Evolutionary conservation across 2,329 filamentous ascomycete genomes (phyloP).

Genomic region (Incumbomyces delicatus): DNA sequence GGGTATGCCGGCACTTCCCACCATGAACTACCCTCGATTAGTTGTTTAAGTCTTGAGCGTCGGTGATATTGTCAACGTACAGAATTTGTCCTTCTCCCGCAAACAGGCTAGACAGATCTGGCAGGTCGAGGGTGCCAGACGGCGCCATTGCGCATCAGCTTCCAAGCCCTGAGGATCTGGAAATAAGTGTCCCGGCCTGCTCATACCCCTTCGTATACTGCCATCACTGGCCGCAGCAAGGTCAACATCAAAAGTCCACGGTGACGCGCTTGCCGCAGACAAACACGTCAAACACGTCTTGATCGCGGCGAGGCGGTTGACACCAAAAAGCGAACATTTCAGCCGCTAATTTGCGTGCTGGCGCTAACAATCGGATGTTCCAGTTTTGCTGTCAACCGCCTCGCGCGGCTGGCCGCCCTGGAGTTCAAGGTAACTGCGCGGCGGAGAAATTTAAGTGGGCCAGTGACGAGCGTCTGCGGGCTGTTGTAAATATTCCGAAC

Average conservation of each 20-base stretch:
- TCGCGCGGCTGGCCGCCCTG: too few relatives aligned
- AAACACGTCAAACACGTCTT: constrained; percentile 7
- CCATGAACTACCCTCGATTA: constrained; percentile 4
- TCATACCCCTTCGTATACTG: too few relatives aligned
- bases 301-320: too few relatives aligned
- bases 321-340: too few relatives aligned
- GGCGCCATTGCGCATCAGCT: constrained; percentile 3
- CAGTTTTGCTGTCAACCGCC: too few relatives aligned
- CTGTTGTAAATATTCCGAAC: too few relatives aligned
- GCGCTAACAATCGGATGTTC: too few relatives aligned
- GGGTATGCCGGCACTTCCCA: background rate
- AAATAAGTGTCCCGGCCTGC: background rate
- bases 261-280: background rate
- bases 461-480: too few relatives aligned
- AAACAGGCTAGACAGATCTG: constrained; percentile 6
- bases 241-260: background rate
- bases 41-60: background rate
- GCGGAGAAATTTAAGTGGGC: too few relatives aligned
- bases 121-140: constrained; percentile 1
- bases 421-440: too few relatives aligned
- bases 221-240: too few relatives aligned
- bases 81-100: constrained; percentile 3
- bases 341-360: too few relatives aligned
- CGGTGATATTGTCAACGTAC: background rate
- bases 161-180: background rate